phyloP scores from a whole-genome alignment of 2,329 filamentous ascomycete species.

The Fusarium pseudocircinatum region DNA sequence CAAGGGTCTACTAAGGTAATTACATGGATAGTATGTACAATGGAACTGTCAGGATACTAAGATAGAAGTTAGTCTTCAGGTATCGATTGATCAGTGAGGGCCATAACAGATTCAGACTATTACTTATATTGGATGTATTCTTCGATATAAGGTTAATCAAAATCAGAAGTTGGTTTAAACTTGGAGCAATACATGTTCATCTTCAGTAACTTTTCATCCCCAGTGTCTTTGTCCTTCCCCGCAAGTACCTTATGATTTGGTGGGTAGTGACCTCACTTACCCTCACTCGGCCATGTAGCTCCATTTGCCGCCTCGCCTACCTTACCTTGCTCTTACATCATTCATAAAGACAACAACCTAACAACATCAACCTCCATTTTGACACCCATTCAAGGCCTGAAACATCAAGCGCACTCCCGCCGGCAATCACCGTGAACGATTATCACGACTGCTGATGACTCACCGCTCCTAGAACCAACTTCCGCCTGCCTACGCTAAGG shows the following conservation, averaged over 20 bases:
- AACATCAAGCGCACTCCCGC: neutral
- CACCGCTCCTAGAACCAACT: neutral
- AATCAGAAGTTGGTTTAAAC: too few relatives aligned
- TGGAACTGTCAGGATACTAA: neutral
- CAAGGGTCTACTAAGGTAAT: constrained; percentile 16
- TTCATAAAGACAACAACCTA: constrained; percentile 19
- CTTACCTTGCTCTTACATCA: constrained; percentile 31
- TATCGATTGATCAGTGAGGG: neutral
- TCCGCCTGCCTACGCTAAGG: neutral
- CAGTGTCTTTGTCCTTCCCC: neutral
- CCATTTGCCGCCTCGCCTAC: constrained; percentile 7
- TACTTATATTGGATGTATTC: too few relatives aligned
- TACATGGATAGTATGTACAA: neutral
- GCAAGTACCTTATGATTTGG: neutral
- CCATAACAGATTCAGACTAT: neutral
- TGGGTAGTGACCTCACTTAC: constrained; percentile 6
- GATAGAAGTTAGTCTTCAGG: neutral
- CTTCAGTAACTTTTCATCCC: neutral
- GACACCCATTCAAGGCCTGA: constrained; percentile 7
- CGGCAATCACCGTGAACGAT: constrained; percentile 5
- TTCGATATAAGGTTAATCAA: neutral
- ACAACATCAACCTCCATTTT: constrained; percentile 2
- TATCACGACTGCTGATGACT: constrained; percentile 18
- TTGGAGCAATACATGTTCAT: too few relatives aligned
- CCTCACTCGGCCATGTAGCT: neutral